Conservation (phyloP, 345 rosid species). For the Euphorbia lathyris region DNA sequence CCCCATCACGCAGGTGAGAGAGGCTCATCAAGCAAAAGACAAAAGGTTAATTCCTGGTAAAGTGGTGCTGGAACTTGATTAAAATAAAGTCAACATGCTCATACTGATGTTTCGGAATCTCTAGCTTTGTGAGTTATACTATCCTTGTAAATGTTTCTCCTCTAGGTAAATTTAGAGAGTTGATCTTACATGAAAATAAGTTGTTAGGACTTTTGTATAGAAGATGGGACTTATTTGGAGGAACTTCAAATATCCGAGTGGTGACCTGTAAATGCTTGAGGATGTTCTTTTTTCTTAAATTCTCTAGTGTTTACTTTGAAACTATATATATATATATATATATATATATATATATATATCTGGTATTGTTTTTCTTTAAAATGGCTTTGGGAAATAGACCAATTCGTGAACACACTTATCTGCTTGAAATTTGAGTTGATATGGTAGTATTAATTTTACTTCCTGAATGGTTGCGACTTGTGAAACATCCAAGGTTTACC, state of each 20-base stretch:
- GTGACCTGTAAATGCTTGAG: slow-evolving; percentile 31
- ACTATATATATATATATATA: too few relatives aligned
- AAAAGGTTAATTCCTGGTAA: slow-evolving; percentile 64
- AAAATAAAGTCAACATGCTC: slow-evolving; percentile 17
- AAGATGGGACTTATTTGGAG: slow-evolving; percentile 8
- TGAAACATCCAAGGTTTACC: too few relatives aligned
- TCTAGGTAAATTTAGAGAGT: slow-evolving; percentile 3
- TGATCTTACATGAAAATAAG: background rate
- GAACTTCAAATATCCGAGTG: slow-evolving; percentile 9
- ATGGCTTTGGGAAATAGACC: too few relatives aligned
- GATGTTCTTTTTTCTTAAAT: slow-evolving; percentile 2
- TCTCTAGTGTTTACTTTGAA: background rate
- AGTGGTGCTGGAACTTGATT: slow-evolving; percentile 76
- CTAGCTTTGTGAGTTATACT: background rate
- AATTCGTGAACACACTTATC: too few relatives aligned
- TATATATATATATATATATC: too few relatives aligned
- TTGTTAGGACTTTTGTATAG: slow-evolving; percentile 14
- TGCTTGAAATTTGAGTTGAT: too few relatives aligned
- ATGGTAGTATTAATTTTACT: too few relatives aligned
- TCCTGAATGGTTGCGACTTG: too few relatives aligned
- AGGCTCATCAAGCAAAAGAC: slow-evolving; percentile 90
- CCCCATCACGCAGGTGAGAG: slow-evolving; percentile 64
- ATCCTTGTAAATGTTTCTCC: slow-evolving; percentile 4
- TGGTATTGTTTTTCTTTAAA: too few relatives aligned
- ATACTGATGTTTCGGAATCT: background rate